Evolutionary conservation across 2,329 filamentous ascomycete species (phyloP).

Genomic region (Cladorrhinum sp.): DNA sequence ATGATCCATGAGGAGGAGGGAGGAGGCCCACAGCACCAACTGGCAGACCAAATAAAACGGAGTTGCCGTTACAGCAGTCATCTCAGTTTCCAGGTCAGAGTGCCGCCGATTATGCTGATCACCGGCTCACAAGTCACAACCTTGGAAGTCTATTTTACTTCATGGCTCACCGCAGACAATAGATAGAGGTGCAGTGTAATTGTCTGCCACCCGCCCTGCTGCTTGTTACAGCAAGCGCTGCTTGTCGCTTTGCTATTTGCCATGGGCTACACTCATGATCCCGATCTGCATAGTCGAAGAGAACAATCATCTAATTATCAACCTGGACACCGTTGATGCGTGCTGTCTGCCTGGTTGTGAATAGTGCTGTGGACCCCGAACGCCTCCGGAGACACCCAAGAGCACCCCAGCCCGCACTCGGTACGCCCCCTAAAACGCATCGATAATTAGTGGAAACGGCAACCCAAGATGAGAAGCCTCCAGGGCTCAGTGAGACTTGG

Average conservation of each 20-base stretch:
- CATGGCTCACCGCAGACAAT: neutral
- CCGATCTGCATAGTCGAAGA: too few species aligned
- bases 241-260: neutral
- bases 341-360: neutral
- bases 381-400: neutral
- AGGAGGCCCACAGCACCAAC: neutral
- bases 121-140: neutral
- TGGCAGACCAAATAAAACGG: neutral
- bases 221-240: neutral
- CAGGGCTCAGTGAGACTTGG: slow-evolving; percentile 1
- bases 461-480: neutral
- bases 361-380: neutral
- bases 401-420: neutral
- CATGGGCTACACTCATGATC: neutral
- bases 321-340: neutral
- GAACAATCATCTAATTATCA: too few species aligned
- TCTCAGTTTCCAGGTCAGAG: neutral
- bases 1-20: neutral
- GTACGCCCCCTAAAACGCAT: neutral
- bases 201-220: neutral
- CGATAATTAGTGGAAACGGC: neutral
- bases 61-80: neutral
- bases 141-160: neutral
- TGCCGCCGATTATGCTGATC: neutral
- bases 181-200: neutral